A percentile compares a stretch with the other conserved stretches of the same genome.
These are phyloP conservation scores for Apiospora aurea DNA, from an alignment of 2,329 filamentous ascomycete species.

Conservation along the genomic window DNA sequence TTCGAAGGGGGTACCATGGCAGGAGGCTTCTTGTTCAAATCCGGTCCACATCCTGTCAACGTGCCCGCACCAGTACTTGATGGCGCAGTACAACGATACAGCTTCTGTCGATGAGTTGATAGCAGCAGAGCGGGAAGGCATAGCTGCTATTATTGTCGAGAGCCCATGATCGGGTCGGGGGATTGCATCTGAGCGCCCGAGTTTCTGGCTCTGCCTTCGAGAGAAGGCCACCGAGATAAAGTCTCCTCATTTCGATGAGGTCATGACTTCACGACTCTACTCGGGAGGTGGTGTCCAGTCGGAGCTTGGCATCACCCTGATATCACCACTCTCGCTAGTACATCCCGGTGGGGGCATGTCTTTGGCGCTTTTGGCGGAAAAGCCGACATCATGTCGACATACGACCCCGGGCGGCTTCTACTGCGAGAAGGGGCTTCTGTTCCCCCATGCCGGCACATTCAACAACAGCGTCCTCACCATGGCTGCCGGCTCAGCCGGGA, in stretches of 20 bases:
- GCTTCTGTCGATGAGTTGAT: conserved; percentile 53
- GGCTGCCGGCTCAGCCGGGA: conserved; percentile 53
- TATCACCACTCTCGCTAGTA: conserved; percentile 70
- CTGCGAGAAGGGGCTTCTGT: conserved; percentile 21
- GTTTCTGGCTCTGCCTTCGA: conserved; percentile 61
- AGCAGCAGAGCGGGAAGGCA: conserved; percentile 44
- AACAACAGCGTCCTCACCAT: conserved; percentile 67
- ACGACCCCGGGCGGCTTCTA: conserved; percentile 47
- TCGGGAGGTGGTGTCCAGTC: conserved; percentile 55
- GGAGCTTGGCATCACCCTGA: conserved; percentile 57
- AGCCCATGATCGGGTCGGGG: conserved; percentile 70
- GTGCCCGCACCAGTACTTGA: conserved; percentile 26
- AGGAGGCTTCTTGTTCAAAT: conserved; percentile 58
- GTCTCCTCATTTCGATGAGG: conserved; percentile 75
- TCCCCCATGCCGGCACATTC: conserved; percentile 62
- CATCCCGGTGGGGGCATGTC: conserved; percentile 70
- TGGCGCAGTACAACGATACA: conserved; percentile 69
- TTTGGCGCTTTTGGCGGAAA: conserved; percentile 71
- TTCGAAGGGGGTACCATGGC: conserved; percentile 63
- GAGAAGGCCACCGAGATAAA: conserved; percentile 53
- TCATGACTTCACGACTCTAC: conserved; percentile 70
- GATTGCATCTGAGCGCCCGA: conserved; percentile 60
- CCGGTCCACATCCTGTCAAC: conserved; percentile 36
- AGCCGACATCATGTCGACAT: conserved; percentile 63
- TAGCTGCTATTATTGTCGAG: conserved; percentile 72